Evolutionary conservation across 2,329 filamentous ascomycete species (phyloP), one percentile per base, ranked within the genome.

Genomic region (Xenosphaeropsis pyriputrescens): DNA sequence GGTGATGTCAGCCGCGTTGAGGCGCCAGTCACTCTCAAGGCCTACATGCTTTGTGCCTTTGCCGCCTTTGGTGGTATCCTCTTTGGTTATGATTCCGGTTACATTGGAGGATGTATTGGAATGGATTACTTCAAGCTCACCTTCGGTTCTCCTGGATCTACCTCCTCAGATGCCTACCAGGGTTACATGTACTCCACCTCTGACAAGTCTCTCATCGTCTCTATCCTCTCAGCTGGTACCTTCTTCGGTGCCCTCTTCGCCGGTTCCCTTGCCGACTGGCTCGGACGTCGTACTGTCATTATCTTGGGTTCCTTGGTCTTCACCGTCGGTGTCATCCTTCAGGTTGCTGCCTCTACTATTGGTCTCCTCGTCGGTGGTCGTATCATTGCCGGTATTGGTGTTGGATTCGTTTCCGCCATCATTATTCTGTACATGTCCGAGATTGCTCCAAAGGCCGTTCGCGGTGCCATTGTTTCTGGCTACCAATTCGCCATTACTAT

Each of bases 381-480:
- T 68, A 60, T 86, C 40, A 63, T 88, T 49, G 76, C 81, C 37
- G 82, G 82, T 55, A 56, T 85, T 37, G 82, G 82, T 65, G 80
- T 86, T 50, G 82, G 82, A 52, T 85, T 85, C 56, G 80, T 82
- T 47, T 85, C 79, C 11, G 79, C 82, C 51, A 75, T 85, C 51
- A 75, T 86, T 57, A 83, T 86, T 54, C 66, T 85, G 40, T 88
- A 91, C 70, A 88, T 91, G 82, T 84, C 79, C 35, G 84, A 88
- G 49, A 59, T 60, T 43, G 59, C 61, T 42, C 78, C 80, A 37
- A 72, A 70, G 57, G 81, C 79, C 56, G 77, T 89, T 45, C 74
- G 83, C 52, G 82, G 82, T 53, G 75, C 79, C 36, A 70, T 86
- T 36, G 80, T 88, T 12, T 73, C 79, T 2, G 65, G 71, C 5